Evolutionary conservation across 106 monocot species (phyloP).

Genomic region (Dendrobium catenatum): DNA sequence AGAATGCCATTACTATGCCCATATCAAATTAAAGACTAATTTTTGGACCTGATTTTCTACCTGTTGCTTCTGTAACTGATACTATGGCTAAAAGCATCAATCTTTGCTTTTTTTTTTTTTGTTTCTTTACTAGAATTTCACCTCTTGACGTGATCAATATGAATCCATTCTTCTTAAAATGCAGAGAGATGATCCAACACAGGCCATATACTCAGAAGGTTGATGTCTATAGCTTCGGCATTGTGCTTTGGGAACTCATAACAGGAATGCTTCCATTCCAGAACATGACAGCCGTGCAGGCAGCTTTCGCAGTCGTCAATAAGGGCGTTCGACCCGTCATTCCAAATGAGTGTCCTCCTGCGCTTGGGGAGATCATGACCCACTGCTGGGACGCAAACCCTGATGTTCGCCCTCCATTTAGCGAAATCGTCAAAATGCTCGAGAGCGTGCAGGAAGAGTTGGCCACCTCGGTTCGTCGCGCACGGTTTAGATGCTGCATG

Average conservation of each 20-base stretch:
- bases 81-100: too few species aligned
- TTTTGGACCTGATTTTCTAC: too few species aligned
- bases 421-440: slow-evolving; percentile 51
- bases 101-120: too few species aligned
- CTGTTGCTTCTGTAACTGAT: too few species aligned
- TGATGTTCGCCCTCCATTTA: slow-evolving; percentile 45
- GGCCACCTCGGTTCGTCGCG: slow-evolving; percentile 36
- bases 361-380: slow-evolving; percentile 60
- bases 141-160: neutral
- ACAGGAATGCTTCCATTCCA: slow-evolving; percentile 67
- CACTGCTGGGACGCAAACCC: slow-evolving; percentile 66
- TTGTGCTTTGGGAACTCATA: slow-evolving; percentile 64
- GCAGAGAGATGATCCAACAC: slow-evolving; percentile 74
- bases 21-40: too few species aligned
- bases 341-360: slow-evolving; percentile 51
- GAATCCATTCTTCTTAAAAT: neutral
- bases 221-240: slow-evolving; percentile 67
- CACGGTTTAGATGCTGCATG: slow-evolving; percentile 59
- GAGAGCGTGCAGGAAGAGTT: slow-evolving; percentile 52
- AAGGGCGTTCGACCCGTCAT: slow-evolving; percentile 45
- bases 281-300: slow-evolving; percentile 73
- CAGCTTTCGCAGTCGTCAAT: slow-evolving; percentile 67
- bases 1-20: too few species aligned
- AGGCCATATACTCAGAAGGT: slow-evolving; percentile 67
- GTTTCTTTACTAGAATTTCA: too few species aligned